These are phyloP conservation scores for Erodium maritimum DNA, from an alignment of 345 rosid genomes.

Conservation along the genomic window DNA sequence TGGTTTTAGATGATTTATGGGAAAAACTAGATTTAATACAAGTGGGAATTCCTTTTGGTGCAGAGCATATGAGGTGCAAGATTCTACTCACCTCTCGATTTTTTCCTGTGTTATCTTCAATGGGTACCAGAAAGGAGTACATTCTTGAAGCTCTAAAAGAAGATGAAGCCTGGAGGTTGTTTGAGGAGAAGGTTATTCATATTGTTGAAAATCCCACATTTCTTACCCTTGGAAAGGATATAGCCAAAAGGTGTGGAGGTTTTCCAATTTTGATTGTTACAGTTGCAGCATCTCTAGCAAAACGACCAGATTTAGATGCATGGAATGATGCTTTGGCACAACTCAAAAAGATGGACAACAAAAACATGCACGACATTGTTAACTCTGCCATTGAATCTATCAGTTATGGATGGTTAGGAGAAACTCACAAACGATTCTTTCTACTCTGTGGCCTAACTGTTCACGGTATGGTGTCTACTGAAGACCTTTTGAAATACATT, in stretches of 20 bases:
- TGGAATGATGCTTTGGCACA: conserved; percentile 20
- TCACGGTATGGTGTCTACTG: neutral
- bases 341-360: neutral
- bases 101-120: conserved; percentile 1
- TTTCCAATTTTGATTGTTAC: conserved; percentile 18
- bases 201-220: neutral
- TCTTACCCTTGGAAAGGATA: conserved; percentile 1
- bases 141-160: neutral
- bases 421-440: conserved; percentile 20
- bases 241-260: conserved; percentile 16
- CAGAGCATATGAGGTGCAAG: conserved; percentile 12
- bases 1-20: conserved; percentile 25
- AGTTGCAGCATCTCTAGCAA: conserved; percentile 12
- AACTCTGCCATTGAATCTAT: too few species aligned
- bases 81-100: conserved; percentile 18
- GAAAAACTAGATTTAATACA: conserved; percentile 6
- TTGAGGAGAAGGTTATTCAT: conserved; percentile 8
- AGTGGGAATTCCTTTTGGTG: conserved; percentile 19
- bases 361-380: conserved; percentile 7
- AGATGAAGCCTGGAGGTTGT: conserved; percentile 21
- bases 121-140: conserved; percentile 9
- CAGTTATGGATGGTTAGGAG: conserved; percentile 12
- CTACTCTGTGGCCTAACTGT: conserved; percentile 10
- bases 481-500: conserved; percentile 5
- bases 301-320: neutral